Evolutionary conservation across 805 yeast genomes (phyloP).

Genomic region (Teunomyces gatunensis): DNA sequence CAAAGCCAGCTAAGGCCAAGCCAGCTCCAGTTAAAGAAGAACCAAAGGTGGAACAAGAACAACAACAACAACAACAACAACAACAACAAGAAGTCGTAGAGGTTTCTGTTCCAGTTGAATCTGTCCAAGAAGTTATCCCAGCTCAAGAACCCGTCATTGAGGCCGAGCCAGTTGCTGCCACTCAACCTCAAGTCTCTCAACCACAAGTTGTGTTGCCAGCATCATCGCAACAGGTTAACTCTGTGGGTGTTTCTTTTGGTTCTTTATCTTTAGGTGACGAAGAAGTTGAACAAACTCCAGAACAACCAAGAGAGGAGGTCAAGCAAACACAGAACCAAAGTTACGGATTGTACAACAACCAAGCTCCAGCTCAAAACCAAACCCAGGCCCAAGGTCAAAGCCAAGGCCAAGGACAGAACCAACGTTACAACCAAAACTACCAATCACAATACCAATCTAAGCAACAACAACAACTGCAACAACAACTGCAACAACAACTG

Average conservation of each 20-base stretch:
- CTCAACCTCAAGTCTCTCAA: conserved; percentile 13
- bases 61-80: conserved; percentile 10
- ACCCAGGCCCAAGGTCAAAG: conserved; percentile 5
- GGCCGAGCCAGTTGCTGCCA: conserved; percentile 12
- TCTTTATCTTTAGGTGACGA: conserved; percentile 51
- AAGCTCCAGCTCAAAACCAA: conserved; percentile 5
- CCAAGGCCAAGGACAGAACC: conserved; percentile 7
- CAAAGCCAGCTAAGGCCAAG: conserved; percentile 36
- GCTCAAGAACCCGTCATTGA: conserved; percentile 16
- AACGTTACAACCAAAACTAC: conserved; percentile 9
- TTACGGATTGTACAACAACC: conserved; percentile 13
- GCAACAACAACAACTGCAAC: conserved; percentile 10
- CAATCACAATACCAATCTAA: conserved; percentile 8
- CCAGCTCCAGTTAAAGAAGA: conserved; percentile 13
- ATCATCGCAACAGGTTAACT: conserved; percentile 42
- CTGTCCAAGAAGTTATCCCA: conserved; percentile 6
- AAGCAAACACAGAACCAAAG: conserved; percentile 10
- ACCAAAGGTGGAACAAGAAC: conserved; percentile 13
- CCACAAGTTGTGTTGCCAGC: conserved; percentile 53
- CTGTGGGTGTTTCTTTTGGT: conserved; percentile 64
- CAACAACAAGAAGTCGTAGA: conserved; percentile 9
- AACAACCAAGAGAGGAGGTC: conserved; percentile 7
- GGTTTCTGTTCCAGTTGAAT: conserved; percentile 11
- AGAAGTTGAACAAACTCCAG: conserved; percentile 25
- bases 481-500: conserved; percentile 30